Conservation (phyloP, 805 yeast species). For the Spathaspora sp. region DNA sequence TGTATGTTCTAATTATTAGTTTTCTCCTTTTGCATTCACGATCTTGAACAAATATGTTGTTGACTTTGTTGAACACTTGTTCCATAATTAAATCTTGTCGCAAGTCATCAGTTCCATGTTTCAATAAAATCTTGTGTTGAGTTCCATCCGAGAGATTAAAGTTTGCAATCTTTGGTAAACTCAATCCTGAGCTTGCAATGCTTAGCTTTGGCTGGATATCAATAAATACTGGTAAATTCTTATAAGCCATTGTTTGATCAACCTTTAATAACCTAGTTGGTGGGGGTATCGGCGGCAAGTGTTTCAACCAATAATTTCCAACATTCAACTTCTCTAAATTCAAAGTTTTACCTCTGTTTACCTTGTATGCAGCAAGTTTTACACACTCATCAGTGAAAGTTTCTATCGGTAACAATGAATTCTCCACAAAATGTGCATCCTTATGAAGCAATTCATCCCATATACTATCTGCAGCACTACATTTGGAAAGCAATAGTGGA, state of each 20-base stretch:
- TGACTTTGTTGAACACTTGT: slow-evolving; percentile 89
- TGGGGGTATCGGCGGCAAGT: slow-evolving; percentile 56
- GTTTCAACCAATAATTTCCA: slow-evolving; percentile 50
- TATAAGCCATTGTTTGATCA: slow-evolving; percentile 42
- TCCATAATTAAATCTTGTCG: slow-evolving; percentile 98
- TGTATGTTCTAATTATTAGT: slow-evolving; percentile 74
- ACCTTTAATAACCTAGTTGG: slow-evolving; percentile 56
- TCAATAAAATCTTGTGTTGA: slow-evolving; percentile 58
- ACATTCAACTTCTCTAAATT: slow-evolving; percentile 30
- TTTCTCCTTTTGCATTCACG: slow-evolving; percentile 53
- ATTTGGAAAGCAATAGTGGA: slow-evolving; percentile 44
- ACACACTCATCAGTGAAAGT: slow-evolving; percentile 49
- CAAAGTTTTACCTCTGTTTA: slow-evolving; percentile 28
- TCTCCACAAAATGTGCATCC: slow-evolving; percentile 18
- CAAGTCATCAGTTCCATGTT: slow-evolving; percentile 87
- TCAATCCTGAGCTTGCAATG: slow-evolving; percentile 80
- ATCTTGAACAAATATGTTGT: slow-evolving; percentile 55
- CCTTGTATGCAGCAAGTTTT: slow-evolving; percentile 46
- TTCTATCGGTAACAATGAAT: slow-evolving; percentile 43
- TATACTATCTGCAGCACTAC: slow-evolving; percentile 45
- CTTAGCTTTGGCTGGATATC: slow-evolving; percentile 43
- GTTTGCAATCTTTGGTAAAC: slow-evolving; percentile 77
- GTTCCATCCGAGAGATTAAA: slow-evolving; percentile 57
- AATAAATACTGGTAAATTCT: slow-evolving; percentile 43
- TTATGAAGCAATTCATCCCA: slow-evolving; percentile 35